Evolutionary conservation across 2,329 filamentous ascomycete species (phyloP).

Genomic region (Penicillium oxalicum): DNA sequence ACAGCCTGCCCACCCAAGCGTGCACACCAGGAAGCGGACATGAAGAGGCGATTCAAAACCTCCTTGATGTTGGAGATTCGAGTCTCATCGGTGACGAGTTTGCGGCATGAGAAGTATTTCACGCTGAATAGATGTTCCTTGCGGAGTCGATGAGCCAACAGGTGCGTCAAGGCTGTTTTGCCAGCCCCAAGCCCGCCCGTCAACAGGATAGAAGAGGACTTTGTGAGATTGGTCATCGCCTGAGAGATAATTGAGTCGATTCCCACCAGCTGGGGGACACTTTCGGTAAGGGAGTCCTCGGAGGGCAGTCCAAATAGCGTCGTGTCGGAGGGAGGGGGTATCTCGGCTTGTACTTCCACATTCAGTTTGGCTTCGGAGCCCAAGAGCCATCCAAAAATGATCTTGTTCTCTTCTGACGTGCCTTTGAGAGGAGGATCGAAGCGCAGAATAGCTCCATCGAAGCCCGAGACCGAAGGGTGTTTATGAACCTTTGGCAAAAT

Average conservation of each 20-base stretch:
- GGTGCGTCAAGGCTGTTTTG: slow-evolving; percentile 74
- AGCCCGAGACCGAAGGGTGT: slow-evolving; percentile 53
- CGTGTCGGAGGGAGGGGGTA: slow-evolving; percentile 56
- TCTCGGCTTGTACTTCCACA: slow-evolving; percentile 70
- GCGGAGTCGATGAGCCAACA: slow-evolving; percentile 67
- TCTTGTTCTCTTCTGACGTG: slow-evolving; percentile 27
- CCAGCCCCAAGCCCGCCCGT: slow-evolving; percentile 86
- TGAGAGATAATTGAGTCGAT: slow-evolving; percentile 72
- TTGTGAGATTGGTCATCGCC: slow-evolving; percentile 68
- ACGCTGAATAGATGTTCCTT: slow-evolving; percentile 71
- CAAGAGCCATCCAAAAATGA: slow-evolving; percentile 59
- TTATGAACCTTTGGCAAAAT: slow-evolving; percentile 60
- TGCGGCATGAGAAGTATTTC: slow-evolving; percentile 79
- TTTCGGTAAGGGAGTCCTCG: slow-evolving; percentile 52
- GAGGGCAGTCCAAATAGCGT: slow-evolving; percentile 36
- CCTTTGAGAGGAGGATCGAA: slow-evolving; percentile 58
- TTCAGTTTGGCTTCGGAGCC: slow-evolving; percentile 68
- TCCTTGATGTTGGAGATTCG: slow-evolving; percentile 88
- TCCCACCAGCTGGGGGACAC: slow-evolving; percentile 65
- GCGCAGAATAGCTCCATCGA: slow-evolving; percentile 77
- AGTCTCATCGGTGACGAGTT: slow-evolving; percentile 84
- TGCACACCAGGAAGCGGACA: slow-evolving; percentile 85
- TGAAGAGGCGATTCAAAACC: slow-evolving; percentile 74
- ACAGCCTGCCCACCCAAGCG: slow-evolving; percentile 75
- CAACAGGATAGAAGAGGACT: slow-evolving; percentile 82